Conservation (phyloP, 768 basidiomycete species). For the Asterophora parasitica region DNA sequence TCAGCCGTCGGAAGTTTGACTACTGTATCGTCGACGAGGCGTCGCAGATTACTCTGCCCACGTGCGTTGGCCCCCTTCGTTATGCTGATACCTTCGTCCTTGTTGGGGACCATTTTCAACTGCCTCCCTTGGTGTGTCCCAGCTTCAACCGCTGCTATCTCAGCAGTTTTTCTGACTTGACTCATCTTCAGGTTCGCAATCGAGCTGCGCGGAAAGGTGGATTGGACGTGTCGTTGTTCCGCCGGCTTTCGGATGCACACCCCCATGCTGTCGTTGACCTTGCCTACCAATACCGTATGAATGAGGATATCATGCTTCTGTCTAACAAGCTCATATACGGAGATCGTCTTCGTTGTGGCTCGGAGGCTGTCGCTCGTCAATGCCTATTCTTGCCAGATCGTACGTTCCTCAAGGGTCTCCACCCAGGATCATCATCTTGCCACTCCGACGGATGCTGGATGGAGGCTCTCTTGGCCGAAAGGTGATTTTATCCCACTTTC, state of each 20-base stretch:
- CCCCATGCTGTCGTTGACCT: conserved; percentile 84
- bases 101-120: conserved; percentile 96
- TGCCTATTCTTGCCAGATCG: conserved; percentile 49
- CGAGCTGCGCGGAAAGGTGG: conserved; percentile 76
- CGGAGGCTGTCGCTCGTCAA: conserved; percentile 58
- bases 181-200: conserved; percentile 65
- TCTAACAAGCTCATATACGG: conserved; percentile 86
- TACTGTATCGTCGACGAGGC: conserved; percentile 99
- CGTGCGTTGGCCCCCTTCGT: conserved; percentile 88
- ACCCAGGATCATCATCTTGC: conserved; percentile 29
- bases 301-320: conserved; percentile 88
- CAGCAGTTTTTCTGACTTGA: background rate
- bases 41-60: conserved; percentile 94
- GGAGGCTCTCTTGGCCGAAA: conserved; percentile 53
- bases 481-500: conserved; percentile 36
- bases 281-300: conserved; percentile 93
- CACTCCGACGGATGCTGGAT: conserved; percentile 62
- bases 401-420: conserved; percentile 40
- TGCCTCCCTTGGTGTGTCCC: conserved; percentile 79
- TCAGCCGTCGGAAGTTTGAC: conserved; percentile 82
- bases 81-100: conserved; percentile 89
- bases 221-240: conserved; percentile 86
- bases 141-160: background rate
- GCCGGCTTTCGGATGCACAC: conserved; percentile 82
- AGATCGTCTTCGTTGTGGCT: conserved; percentile 75